These are phyloP conservation scores for Thielaviopsis euricoi DNA, from an alignment of 2,329 filamentous ascomycete genomes.

Conservation along the genomic window DNA sequence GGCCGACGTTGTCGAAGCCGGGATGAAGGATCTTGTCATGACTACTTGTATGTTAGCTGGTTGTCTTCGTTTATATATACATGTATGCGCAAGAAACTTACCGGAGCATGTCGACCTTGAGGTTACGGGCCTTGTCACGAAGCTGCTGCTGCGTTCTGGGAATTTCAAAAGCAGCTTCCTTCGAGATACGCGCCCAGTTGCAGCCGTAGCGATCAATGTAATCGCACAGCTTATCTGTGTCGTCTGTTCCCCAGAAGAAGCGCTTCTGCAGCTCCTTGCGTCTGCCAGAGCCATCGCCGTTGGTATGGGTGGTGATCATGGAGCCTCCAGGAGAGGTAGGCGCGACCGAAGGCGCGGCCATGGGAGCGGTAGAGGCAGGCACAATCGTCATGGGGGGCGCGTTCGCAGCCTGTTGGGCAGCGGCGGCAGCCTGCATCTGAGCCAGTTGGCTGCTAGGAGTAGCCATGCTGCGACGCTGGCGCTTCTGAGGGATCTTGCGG, in stretches of 20 bases:
- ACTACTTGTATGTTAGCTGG: conserved; percentile 14
- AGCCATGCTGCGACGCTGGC: conserved; percentile 9
- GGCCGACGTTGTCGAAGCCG: conserved; percentile 32
- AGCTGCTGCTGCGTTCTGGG: conserved; percentile 37
- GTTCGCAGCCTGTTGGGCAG: not conserved
- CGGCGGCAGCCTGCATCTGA: conserved; percentile 3
- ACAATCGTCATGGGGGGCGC: not conserved
- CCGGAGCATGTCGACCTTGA: conserved; percentile 36
- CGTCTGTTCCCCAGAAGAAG: conserved; percentile 15
- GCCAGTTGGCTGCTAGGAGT: conserved; percentile 9
- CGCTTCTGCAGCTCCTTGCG: conserved; percentile 11
- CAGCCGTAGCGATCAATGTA: conserved; percentile 11
- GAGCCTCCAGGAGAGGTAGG: not conserved
- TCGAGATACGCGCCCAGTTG: conserved; percentile 12
- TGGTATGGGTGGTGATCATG: not conserved
- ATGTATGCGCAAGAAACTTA: conserved; percentile 14
- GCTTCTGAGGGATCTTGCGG: conserved; percentile 11
- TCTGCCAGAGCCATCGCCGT: conserved; percentile 9
- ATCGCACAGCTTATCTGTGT: conserved; percentile 8
- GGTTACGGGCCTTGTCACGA: conserved; percentile 40
- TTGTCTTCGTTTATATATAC: not conserved
- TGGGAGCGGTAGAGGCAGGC: not conserved
- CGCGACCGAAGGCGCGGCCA: not conserved
- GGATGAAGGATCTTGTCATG: conserved; percentile 27
- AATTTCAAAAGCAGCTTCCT: conserved; percentile 12